Evolutionary conservation across 768 basidiomycete species (phyloP), one percentile per base, ranked within the genome.

Genomic region (Suillus bovinus): DNA sequence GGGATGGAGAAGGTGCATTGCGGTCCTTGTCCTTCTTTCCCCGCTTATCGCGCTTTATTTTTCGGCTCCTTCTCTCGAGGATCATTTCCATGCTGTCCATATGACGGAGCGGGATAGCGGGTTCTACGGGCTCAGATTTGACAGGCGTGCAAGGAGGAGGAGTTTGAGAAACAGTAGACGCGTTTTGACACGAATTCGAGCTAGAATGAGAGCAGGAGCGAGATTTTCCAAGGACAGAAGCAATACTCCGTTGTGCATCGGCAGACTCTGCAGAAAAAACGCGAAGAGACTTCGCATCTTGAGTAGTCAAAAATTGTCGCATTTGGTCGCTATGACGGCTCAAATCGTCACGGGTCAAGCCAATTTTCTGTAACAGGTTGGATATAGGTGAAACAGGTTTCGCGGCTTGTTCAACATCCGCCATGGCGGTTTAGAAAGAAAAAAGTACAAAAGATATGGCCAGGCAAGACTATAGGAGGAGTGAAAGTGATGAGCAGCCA

Each of bases 71-170:
- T 50, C 87, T 83, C 72, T 91, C 90, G 64, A 92, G 82, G 46
- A 92, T 84, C 76, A 84, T 77, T 64, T 92, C 88, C 90, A 92
- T 91, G 70, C 82, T 89, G 65, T 88, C 87, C 74, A 85, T 84
- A 39, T 82, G 84, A 34, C 88, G 84, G 27, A 79, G 72, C 14
- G 85, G 81, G 58, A 82, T 71, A 49, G 76, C 58, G 27, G 71
- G 72, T 61, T 90, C 88, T 52, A 74, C 69, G 10, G 84, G 83
- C 69, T 90, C 88, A 1, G 81, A 75, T 72, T 90, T 89, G 65
- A 89, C 80, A 29, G 88, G 86, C 1, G 87, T 87, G 38, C 77
- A 76, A 14, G 86, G 84, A 14, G 77, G 66, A 27, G 86, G 83
- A 16, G 74, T 73, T 38, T 65, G 70, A 33, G 73, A 70, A 33